Base-by-base conservation (phyloP, 2,329 filamentous ascomycete genomes). In the Cercospora sojina region DNA sequence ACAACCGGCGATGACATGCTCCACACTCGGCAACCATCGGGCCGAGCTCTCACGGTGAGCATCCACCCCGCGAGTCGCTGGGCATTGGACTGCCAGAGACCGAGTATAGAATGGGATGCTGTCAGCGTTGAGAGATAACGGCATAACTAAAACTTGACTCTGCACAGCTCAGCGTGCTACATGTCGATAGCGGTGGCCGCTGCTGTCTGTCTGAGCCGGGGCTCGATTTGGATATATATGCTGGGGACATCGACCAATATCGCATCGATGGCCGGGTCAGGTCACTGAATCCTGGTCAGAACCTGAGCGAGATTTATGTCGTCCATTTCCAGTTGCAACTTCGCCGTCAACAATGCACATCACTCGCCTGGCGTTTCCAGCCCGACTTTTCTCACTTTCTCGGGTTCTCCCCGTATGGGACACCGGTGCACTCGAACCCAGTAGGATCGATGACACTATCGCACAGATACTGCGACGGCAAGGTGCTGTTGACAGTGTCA, bases 341-440 rank as follows among this genome's bases (percentile, higher is more conserved):
- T 35, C 32, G 32, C 13, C 12, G 12, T 32, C 8, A 3, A 13
- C 10, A 3, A 55, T 55, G n/a, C 3, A 7, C n/a, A 8, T 16
- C 23, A 6, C 13, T 13, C 20, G 6, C 9, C 10, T n/a, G 49
- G 18, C 23, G 13, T 27, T 3, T 12, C 23, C 13, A n/a, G 10
- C 13, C 13, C 18, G 13, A 18, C 31, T 8, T 31, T 8, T 31
- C 8, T 13, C 51, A 62, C 43, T 23, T 62, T 3, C 59, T 51
- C 16, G 59, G 41, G 10, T 70, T 70, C 63, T 70, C 69, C 25
- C 62, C 67, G 31, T 64, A 70, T 13, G 66, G 69, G 3, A 55
- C 47, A 16, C 71, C 73, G 25, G 73, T 74, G 59, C 73, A 75
- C 8, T 68, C 67, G 53, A 75, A 74, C 0, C 70, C 72, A 18